Base-by-base conservation (phyloP, 352 stramenopile genomes). In the Pythium pyrilobum region DNA sequence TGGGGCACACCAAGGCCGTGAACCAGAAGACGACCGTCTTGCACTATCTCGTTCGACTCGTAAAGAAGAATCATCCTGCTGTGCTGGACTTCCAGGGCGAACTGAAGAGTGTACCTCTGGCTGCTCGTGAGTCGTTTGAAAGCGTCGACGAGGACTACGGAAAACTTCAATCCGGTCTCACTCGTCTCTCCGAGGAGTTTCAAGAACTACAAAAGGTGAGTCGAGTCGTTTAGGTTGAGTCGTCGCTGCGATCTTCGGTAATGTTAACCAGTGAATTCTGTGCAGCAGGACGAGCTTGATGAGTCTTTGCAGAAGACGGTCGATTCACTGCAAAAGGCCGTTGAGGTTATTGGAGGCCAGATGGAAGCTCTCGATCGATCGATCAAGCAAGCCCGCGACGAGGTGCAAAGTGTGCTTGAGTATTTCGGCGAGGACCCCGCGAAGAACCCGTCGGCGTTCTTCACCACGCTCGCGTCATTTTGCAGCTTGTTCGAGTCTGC, bases 21-120 rank as follows among this genome's bases (percentile, higher is more conserved):
- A 91, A 99, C 63, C 95, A 98, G 63, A 98, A 98, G 66, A 99
- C 96, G 13, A 98, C 92, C 13, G 94, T 98, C 27, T 72, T 99
- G n/a, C 94, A 98, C 55, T 99, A 99, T 66, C 70, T 99, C 11
- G 91, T 98, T 6, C 96, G 95, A 41, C 58, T 99, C 4, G 82
- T 98, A 7, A 96, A 97, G 64, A 92, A 92, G 32, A 99, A 98
- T 59, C 91, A 99, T 25, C 73, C 79, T 9, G 72, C 84, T 32
- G 72, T 98, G 11, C 64, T 98, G 1, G 79, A 94, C n/a, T 98
- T 98, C 54, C 74, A 95, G 33, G 66, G 84, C 18, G 94, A 98
- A 56, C 66, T 98, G 20, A 66, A 70, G 56, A 84, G 74, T 42
- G 87, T 98, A 13, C 70, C 74, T 23, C 60, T 85, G 20, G 94